Percentiles rank a stretch among this genome's conserved stretches.
Evolutionary conservation across 2,329 filamentous ascomycete genomes (phyloP).

Genomic region (Aureobasidium vineae): DNA sequence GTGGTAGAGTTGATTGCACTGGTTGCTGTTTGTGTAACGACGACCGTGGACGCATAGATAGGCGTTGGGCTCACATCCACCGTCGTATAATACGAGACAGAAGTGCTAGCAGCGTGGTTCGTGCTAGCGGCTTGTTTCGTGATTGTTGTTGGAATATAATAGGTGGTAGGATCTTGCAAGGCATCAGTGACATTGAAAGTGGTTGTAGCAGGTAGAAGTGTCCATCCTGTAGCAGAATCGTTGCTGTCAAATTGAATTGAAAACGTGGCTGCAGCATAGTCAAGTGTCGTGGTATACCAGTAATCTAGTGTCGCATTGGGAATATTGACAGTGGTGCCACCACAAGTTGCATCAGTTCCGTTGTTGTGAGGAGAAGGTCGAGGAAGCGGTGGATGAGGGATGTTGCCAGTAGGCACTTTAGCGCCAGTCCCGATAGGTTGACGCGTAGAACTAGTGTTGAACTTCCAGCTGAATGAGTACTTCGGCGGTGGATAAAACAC

Average conservation of each 20-base stretch:
- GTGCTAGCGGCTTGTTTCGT: not conserved
- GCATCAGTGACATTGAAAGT: conserved; percentile 38
- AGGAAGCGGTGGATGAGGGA: not conserved
- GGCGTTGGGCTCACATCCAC: conserved; percentile 31
- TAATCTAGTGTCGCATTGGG: conserved; percentile 38
- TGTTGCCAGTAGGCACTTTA: not conserved
- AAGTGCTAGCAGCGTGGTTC: not conserved
- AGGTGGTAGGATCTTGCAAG: conserved; percentile 33
- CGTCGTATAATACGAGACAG: conserved; percentile 30
- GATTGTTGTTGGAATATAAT: not conserved
- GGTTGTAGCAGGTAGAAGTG: conserved; percentile 35
- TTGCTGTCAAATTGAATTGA: conserved; percentile 34
- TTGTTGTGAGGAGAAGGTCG: not conserved
- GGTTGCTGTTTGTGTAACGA: conserved; percentile 37
- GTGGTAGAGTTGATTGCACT: conserved; percentile 33
- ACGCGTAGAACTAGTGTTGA: conserved; percentile 8
- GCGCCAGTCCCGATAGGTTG: not conserved
- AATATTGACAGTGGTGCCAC: conserved; percentile 39
- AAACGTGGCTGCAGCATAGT: conserved; percentile 38
- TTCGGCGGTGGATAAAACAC: not conserved
- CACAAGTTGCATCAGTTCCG: conserved; percentile 30
- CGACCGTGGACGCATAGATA: conserved; percentile 35
- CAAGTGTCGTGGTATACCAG: conserved; percentile 38
- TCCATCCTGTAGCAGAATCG: conserved; percentile 36
- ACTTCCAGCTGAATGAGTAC: conserved; percentile 21